Percentiles rank a stretch among this genome's conserved stretches.
Conservation (phyloP, 169 alveolate species). For the Condylostoma magnum region DNA sequence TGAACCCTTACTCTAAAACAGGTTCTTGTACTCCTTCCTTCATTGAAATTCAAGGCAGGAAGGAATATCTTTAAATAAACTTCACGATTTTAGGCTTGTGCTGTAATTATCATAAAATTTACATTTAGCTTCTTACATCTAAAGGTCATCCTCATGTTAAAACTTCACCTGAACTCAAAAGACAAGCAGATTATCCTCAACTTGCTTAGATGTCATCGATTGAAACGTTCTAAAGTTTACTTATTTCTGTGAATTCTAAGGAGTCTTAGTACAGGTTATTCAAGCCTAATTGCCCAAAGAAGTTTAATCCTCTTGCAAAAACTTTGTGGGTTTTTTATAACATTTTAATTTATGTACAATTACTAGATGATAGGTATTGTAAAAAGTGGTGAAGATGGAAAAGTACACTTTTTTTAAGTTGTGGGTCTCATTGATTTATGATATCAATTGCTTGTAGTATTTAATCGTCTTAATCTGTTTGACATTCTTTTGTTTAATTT, state of each 20-base stretch:
- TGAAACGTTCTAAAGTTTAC: background rate
- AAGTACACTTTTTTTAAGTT: too few species aligned
- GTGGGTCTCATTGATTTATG: too few species aligned
- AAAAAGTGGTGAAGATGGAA: too few species aligned
- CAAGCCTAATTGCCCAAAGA: slow-evolving; percentile 22
- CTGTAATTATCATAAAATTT: background rate
- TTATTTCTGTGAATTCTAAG: background rate
- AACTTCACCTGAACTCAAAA: background rate
- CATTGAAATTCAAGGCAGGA: slow-evolving; percentile 17
- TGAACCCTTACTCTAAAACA: background rate
- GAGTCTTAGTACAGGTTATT: background rate
- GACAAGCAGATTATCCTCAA: slow-evolving; percentile 12
- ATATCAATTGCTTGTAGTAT: too few species aligned
- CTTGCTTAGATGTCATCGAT: background rate
- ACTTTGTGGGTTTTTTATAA: too few species aligned
- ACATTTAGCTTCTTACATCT: slow-evolving; percentile 31
- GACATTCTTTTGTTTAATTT: too few species aligned
- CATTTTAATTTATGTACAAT: too few species aligned
- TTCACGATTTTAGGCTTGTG: background rate
- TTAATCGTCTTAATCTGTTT: too few species aligned
- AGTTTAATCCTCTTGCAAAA: slow-evolving; percentile 22
- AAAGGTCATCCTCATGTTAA: slow-evolving; percentile 30
- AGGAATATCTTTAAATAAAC: slow-evolving; percentile 19
- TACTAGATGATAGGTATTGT: too few species aligned
- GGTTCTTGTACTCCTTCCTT: slow-evolving; percentile 28